Evolutionary conservation across 2,329 filamentous ascomycete species (phyloP).

Genomic region (Trichoderma sp.): DNA sequence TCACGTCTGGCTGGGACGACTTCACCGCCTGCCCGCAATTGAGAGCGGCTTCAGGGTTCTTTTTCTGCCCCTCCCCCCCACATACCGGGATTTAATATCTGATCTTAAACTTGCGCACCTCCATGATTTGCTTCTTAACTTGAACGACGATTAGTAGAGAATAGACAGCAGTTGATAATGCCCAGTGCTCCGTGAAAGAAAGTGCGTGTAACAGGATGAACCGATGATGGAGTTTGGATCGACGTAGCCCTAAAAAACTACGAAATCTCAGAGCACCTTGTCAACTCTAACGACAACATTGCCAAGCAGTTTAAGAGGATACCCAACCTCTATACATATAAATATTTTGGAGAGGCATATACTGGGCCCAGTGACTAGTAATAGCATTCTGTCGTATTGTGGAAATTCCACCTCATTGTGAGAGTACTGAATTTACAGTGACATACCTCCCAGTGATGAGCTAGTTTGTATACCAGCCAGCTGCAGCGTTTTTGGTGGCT

Average conservation of each 20-base stretch:
- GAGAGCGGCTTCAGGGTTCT: slow-evolving; percentile 29
- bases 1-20: background rate
- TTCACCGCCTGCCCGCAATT: slow-evolving; percentile 25
- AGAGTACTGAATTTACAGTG: background rate
- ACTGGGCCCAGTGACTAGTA: background rate
- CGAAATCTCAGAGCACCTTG: background rate
- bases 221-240: background rate
- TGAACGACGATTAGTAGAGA: background rate
- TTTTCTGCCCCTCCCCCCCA: slow-evolving; percentile 33
- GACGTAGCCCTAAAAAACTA: background rate
- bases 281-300: background rate
- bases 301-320: background rate
- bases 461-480: background rate
- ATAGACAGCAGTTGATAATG: background rate
- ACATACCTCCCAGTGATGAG: background rate
- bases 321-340: background rate
- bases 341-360: background rate
- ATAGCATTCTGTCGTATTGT: background rate
- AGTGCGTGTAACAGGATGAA: background rate
- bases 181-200: background rate
- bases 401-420: background rate
- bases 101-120: background rate
- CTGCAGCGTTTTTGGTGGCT: too few relatives aligned
- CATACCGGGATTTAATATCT: slow-evolving; percentile 9
- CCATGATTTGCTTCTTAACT: background rate